Evolutionary conservation across 176 grass and related monocot species (phyloP).

Genomic region (Carex cristatella): DNA sequence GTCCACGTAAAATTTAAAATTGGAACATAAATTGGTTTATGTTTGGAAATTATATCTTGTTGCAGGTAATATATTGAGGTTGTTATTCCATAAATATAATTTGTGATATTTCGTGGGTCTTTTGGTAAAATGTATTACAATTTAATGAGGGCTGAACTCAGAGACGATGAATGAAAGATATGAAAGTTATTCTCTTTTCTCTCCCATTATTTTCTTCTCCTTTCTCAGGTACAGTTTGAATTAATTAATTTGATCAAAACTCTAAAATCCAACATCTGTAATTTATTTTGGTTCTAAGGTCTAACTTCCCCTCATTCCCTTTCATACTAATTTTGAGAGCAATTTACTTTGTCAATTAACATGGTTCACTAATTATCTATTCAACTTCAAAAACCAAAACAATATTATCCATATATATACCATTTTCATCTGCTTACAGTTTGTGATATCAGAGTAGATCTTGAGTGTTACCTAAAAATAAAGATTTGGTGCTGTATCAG

Average conservation of each 20-base stretch:
- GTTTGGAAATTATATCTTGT: background rate
- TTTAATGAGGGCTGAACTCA: too few relatives aligned
- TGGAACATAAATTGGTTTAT: background rate
- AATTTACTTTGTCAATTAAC: background rate
- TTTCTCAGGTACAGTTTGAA: too few relatives aligned
- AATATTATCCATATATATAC: background rate
- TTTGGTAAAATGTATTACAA: too few relatives aligned
- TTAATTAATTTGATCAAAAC: too few relatives aligned
- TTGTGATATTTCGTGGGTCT: too few relatives aligned
- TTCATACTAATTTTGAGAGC: background rate
- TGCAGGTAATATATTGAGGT: too few relatives aligned
- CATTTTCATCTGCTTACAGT: background rate
- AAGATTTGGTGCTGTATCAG: background rate
- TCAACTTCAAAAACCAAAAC: background rate
- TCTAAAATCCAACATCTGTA: too few relatives aligned
- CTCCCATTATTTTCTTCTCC: too few relatives aligned
- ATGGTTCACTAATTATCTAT: background rate
- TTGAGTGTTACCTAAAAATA: background rate
- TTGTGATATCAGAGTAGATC: background rate
- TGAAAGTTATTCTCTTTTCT: too few relatives aligned
- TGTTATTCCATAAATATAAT: too few relatives aligned
- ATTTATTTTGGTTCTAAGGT: too few relatives aligned
- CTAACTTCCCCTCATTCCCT: background rate
- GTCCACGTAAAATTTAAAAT: background rate
- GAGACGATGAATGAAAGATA: too few relatives aligned